Evolutionary conservation across 306 rosid genomes (phyloP).

Genomic region (Malus sieversii): DNA sequence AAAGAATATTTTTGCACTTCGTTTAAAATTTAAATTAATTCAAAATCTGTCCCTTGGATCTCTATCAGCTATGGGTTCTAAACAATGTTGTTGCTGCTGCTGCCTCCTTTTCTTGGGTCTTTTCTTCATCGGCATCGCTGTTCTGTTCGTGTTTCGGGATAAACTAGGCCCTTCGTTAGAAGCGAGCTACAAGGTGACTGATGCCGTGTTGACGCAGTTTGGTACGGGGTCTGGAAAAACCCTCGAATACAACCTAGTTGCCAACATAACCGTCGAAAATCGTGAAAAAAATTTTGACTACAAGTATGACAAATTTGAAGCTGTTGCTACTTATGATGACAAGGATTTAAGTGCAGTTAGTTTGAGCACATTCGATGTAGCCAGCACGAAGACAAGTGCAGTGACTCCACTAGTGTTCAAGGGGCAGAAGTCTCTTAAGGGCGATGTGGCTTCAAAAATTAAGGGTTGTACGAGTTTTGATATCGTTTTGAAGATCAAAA

Average conservation of each 20-base stretch:
- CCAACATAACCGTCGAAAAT: not conserved
- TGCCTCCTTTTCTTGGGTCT: conserved; percentile 1
- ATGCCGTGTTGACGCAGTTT: conserved; percentile 40
- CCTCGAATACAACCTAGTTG: not conserved
- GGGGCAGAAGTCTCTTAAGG: not conserved
- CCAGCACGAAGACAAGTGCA: not conserved
- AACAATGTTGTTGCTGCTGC: not conserved
- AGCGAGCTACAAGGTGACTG: conserved; percentile 21
- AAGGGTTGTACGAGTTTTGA: not conserved
- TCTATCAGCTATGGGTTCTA: conserved; percentile 1
- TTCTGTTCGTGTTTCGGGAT: conserved; percentile 16
- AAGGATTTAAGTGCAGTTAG: not conserved
- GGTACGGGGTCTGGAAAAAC: conserved; percentile 10
- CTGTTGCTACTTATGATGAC: not conserved
- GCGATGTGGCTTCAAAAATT: not conserved
- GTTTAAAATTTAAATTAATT: not conserved
- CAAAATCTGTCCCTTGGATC: conserved; percentile 28
- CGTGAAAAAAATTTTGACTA: not conserved
- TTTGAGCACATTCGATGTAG: not conserved
- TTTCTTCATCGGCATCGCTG: not conserved
- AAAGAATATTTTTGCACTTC: conserved; percentile 1
- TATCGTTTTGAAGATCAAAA: not conserved
- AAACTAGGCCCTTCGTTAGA: conserved; percentile 11
- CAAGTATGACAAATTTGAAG: not conserved
- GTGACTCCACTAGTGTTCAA: not conserved